phyloP scores from a whole-genome alignment of 2,329 filamentous ascomycete genomes.

The Rhytidhysteron rufulum region DNA sequence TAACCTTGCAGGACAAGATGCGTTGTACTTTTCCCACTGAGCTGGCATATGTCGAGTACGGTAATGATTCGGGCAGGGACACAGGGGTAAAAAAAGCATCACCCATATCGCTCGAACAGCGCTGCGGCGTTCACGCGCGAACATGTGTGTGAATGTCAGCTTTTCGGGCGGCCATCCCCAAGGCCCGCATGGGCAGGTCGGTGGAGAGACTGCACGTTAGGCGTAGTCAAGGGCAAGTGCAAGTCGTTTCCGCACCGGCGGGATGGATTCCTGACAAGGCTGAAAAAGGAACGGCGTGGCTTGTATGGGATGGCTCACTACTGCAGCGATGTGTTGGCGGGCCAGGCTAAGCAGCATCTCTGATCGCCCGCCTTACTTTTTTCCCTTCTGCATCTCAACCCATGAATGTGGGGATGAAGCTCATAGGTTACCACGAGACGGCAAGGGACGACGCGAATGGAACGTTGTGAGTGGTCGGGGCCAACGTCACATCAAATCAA shows the following conservation, averaged over 20 bases:
- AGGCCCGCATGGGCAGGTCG: too few relatives aligned
- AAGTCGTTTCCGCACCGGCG: constrained; percentile 8
- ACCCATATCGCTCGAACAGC: too few relatives aligned
- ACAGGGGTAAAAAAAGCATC: constrained; percentile 8
- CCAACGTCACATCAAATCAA: constrained; percentile 15
- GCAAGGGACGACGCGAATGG: constrained; percentile 13
- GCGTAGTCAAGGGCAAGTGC: background rate
- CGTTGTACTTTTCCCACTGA: constrained; percentile 9
- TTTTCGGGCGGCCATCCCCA: background rate
- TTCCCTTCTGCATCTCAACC: constrained; percentile 10
- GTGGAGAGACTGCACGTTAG: too few relatives aligned
- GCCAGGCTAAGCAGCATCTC: constrained; percentile 5
- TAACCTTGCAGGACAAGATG: constrained; percentile 11
- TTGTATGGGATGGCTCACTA: constrained; percentile 20
- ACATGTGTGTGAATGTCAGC: constrained; percentile 2
- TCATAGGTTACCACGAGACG: constrained; percentile 33
- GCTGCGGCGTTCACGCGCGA: constrained; percentile 6
- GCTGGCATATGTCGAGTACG: constrained; percentile 8
- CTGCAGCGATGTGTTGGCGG: constrained; percentile 37
- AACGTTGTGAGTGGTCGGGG: constrained; percentile 16
- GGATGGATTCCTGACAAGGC: constrained; percentile 17
- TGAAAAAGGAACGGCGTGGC: constrained; percentile 20
- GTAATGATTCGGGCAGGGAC: constrained; percentile 10
- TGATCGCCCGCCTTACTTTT: constrained; percentile 20
- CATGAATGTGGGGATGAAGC: constrained; percentile 26